Percentiles rank a stretch among this genome's conserved stretches.
Conservation (phyloP, 176 grass and related monocot genomes). For the Zea luxurians region DNA sequence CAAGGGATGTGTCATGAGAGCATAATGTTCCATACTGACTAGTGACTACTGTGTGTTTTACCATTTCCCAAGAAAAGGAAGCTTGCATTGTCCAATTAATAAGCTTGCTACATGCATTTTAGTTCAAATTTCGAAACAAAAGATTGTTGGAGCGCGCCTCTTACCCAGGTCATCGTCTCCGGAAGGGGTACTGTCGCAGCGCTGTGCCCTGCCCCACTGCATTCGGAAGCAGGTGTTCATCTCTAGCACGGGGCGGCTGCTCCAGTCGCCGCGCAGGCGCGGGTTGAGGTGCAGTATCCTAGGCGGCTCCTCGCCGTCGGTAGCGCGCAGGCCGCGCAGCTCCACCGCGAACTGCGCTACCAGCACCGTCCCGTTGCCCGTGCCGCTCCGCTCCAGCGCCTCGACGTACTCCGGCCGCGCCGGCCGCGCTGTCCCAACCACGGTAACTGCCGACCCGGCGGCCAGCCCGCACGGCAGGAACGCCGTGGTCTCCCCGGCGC, state of each 20-base stretch:
- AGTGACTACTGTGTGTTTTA: not conserved
- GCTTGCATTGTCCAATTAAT: not conserved
- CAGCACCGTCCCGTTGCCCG: constrained; percentile 71
- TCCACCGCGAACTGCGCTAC: constrained; percentile 93
- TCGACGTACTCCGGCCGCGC: constrained; percentile 64
- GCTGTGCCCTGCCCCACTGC: constrained; percentile 90
- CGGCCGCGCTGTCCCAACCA: constrained; percentile 56
- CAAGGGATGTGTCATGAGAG: not conserved
- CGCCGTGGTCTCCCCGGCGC: not conserved
- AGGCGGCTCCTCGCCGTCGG: constrained; percentile 77
- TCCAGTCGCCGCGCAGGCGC: constrained; percentile 82
- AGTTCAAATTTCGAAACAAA: constrained; percentile 15
- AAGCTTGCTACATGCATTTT: not conserved
- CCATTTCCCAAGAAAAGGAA: not conserved
- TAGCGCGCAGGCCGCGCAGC: constrained; percentile 62
- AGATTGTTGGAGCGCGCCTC: not conserved
- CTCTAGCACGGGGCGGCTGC: constrained; percentile 68
- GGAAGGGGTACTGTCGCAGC: constrained; percentile 61
- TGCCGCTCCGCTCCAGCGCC: constrained; percentile 50
- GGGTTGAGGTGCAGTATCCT: constrained; percentile 95
- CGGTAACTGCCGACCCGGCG: constrained; percentile 77
- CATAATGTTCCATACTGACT: not conserved
- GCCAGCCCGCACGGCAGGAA: constrained; percentile 77
- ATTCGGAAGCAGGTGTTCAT: constrained; percentile 91
- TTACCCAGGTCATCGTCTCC: constrained; percentile 64